phyloP scores from a whole-genome alignment of 2,329 filamentous ascomycete genomes.

The Blumeria hordei region DNA sequence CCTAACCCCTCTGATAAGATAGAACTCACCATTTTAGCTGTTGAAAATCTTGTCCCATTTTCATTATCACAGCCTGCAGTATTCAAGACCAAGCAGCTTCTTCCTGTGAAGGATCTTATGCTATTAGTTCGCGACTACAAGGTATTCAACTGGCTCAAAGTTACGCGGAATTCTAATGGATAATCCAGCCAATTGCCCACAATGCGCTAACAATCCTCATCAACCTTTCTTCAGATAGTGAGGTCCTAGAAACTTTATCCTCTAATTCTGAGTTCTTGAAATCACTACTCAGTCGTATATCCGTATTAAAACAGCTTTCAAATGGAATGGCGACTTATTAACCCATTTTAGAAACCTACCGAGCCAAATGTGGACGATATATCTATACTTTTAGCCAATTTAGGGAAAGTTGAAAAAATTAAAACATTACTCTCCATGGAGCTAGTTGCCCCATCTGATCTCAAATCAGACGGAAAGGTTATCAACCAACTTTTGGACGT shows the following conservation, averaged over 20 bases:
- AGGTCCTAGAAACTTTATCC: conserved; percentile 48
- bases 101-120: conserved; percentile 70
- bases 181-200: conserved; percentile 56
- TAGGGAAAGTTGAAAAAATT: conserved; percentile 56
- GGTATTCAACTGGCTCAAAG: conserved; percentile 23
- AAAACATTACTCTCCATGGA: conserved; percentile 44
- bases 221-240: conserved; percentile 56
- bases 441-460: conserved; percentile 40
- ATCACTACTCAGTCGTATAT: conserved; percentile 45
- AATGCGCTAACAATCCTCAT: conserved; percentile 79
- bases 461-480: conserved; percentile 47
- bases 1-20: conserved; percentile 4
- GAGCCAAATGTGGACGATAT: conserved; percentile 68
- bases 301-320: conserved; percentile 33
- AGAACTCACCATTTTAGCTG: conserved; percentile 25
- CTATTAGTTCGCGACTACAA: conserved; percentile 63
- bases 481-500: conserved; percentile 86
- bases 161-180: conserved; percentile 1
- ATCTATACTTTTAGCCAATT: conserved; percentile 80
- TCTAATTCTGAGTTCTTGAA: conserved; percentile 65
- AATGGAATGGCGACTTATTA: not conserved
- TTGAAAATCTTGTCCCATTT: conserved; percentile 70
- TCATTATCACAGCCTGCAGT: conserved; percentile 47
- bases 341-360: conserved; percentile 29
- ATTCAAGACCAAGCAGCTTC: conserved; percentile 60